A percentile compares a stretch with the other conserved stretches of the same genome.
Conservation (phyloP, 129 eudicot species). For the Daucus carota region DNA sequence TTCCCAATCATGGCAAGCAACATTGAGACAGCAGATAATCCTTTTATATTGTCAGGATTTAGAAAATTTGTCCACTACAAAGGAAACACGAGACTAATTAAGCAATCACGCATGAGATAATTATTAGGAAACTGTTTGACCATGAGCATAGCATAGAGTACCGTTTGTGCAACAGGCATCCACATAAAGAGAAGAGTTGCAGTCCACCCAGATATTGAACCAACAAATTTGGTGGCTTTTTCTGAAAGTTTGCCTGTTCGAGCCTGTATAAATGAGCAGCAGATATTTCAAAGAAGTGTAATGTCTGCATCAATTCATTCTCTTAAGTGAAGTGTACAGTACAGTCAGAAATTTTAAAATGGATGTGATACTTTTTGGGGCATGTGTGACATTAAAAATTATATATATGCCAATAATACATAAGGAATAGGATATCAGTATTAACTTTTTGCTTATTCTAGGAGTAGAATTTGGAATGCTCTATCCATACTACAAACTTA, state of each 20-base stretch:
- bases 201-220: constrained; percentile 91
- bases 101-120: constrained; percentile 15
- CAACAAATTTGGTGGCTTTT: constrained; percentile 44
- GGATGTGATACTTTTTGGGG: not conserved
- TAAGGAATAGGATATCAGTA: not conserved
- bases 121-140: not conserved
- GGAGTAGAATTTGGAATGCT: not conserved
- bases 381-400: not conserved
- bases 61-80: constrained; percentile 89
- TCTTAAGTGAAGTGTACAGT: not conserved
- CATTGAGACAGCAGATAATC: constrained; percentile 87
- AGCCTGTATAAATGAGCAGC: constrained; percentile 45
- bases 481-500: not conserved
- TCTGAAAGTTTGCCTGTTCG: constrained; percentile 80
- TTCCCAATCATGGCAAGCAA: constrained; percentile 95
- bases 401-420: not conserved
- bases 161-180: constrained; percentile 99
- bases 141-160: constrained; percentile 19
- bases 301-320: not conserved
- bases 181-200: constrained; percentile 99
- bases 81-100: constrained; percentile 5
- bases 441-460: no score
- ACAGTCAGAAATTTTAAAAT: not conserved
- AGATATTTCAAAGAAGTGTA: constrained; percentile 10
- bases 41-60: constrained; percentile 87